Evolutionary conservation across 169 alveolate genomes (phyloP), one percentile per base, ranked within the genome.

Genomic region (Babesia caballi): DNA sequence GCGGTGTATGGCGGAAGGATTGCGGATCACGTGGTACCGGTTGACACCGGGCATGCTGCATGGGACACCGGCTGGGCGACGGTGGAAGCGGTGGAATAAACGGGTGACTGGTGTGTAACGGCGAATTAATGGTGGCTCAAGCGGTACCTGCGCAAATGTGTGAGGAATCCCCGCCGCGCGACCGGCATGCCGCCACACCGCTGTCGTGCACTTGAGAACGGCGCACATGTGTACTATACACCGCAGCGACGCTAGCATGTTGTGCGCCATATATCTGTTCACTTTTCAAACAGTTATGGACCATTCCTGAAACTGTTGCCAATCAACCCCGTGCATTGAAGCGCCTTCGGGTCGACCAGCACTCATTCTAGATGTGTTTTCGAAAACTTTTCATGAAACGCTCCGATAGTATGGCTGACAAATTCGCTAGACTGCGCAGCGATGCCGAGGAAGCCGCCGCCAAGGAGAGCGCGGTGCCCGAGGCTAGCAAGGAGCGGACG

Each of bases 381-480:
- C 40, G 57, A 54, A 60, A 5, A 44, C 35, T 44, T 25, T 44
- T 46, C 38, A n/a, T 19, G 28, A 23, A 32, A 41, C 38, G 32
- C 27, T 15, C 35, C 53, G 70, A 49, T 36, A 60, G 42, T 19
- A 60, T 60, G 70, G 30, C 53, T 25, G 70, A 60, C 4, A 60
- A 60, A 23, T 32, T 38, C 52, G 70, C 35, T 30, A 60, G 70
- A 60, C 70, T 38, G 46, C 70, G 70, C 33, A 56, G 70, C 40
- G 25, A 17, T 7, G 19, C 57, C 41, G 46, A 60, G 30, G 41
- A 11, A 6, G 42, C 27, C 27, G 47, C 52, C 53, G 27, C 54
- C 15, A 60, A 25, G 54, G 56, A 41, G 5, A 38, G 46, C 27
- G 36, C 15, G 42, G 33, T 11, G 27, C 61, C 36, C 38, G 42